Conservation (phyloP, 2,329 filamentous ascomycete genomes). For the Beauveria medogensis region DNA sequence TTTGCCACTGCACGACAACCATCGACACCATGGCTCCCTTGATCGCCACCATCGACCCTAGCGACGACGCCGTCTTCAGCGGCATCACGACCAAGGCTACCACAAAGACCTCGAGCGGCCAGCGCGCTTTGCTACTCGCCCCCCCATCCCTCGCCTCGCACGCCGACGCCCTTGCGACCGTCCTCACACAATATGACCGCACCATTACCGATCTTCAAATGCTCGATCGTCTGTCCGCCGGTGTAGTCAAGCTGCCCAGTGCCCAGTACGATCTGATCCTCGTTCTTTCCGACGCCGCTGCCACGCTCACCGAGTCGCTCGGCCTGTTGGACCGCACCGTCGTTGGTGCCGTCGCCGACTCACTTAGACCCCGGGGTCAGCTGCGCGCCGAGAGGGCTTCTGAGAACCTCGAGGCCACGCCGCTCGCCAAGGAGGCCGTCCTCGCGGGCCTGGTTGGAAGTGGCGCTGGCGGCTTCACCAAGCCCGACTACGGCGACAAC, state of each 20-base stretch:
- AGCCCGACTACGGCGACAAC: slow-evolving; percentile 53
- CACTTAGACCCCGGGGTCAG: slow-evolving; percentile 61
- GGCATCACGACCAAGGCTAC: background rate
- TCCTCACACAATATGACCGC: slow-evolving; percentile 68
- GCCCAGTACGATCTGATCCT: slow-evolving; percentile 78
- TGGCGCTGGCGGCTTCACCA: slow-evolving; percentile 58
- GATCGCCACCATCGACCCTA: slow-evolving; percentile 46
- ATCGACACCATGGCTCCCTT: slow-evolving; percentile 40
- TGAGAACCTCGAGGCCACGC: slow-evolving; percentile 33
- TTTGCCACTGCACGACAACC: background rate
- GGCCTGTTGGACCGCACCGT: slow-evolving; percentile 59
- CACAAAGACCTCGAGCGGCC: slow-evolving; percentile 20
- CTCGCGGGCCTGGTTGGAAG: slow-evolving; percentile 65
- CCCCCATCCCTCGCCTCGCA: slow-evolving; percentile 85
- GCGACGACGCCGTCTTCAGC: slow-evolving; percentile 40
- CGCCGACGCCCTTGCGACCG: slow-evolving; percentile 63
- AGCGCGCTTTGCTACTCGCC: slow-evolving; percentile 73
- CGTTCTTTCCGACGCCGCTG: slow-evolving; percentile 69
- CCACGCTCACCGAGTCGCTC: slow-evolving; percentile 52
- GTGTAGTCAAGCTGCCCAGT: slow-evolving; percentile 67
- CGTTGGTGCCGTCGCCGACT: slow-evolving; percentile 58
- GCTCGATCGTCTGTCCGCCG: slow-evolving; percentile 84
- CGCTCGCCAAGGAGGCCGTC: slow-evolving; percentile 69
- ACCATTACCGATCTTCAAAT: slow-evolving; percentile 84
- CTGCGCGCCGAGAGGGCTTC: slow-evolving; percentile 62